Percentiles rank a stretch among this genome's conserved stretches.
phyloP scores from a whole-genome alignment of 768 basidiomycete genomes.

The Amanita jacksonii region DNA sequence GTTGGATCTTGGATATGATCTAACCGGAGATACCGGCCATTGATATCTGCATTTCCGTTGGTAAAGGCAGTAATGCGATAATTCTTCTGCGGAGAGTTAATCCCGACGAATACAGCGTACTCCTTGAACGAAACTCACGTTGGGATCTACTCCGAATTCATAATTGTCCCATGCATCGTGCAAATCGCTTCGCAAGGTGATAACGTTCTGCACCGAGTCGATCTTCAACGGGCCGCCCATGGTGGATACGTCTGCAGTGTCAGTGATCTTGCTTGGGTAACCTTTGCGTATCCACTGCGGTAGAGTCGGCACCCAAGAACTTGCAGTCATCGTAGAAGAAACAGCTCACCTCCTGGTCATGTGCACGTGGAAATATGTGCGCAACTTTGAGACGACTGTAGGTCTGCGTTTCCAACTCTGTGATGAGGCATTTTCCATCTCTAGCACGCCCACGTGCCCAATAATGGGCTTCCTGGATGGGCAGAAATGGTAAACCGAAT shows the following conservation, averaged over 20 bases:
- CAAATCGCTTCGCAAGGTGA: slow-evolving; percentile 14
- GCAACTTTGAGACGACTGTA: slow-evolving; percentile 13
- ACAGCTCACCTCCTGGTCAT: slow-evolving; percentile 17
- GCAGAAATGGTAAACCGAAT: slow-evolving; percentile 2
- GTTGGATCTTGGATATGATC: slow-evolving; percentile 21
- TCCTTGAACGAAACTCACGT: slow-evolving; percentile 10
- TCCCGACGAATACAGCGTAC: background rate
- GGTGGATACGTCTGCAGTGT: slow-evolving; percentile 7
- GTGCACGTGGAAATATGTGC: slow-evolving; percentile 18
- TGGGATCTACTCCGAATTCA: slow-evolving; percentile 16
- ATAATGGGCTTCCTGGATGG: slow-evolving; percentile 9
- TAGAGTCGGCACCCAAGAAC: background rate
- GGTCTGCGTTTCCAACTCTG: slow-evolving; percentile 7
- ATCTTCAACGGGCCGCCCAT: slow-evolving; percentile 11
- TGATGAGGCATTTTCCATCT: slow-evolving; percentile 14
- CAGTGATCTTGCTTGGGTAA: slow-evolving; percentile 12
- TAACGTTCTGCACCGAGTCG: slow-evolving; percentile 15
- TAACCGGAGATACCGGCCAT: slow-evolving; percentile 14
- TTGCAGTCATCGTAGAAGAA: background rate
- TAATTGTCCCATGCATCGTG: slow-evolving; percentile 15
- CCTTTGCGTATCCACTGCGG: slow-evolving; percentile 13
- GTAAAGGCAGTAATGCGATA: slow-evolving; percentile 22
- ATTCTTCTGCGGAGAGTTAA: slow-evolving; percentile 15
- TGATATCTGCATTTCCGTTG: slow-evolving; percentile 17
- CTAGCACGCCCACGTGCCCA: slow-evolving; percentile 9